Evolutionary conservation across 106 monocot genomes (phyloP).

Genomic region (Dioscorea dumetorum): DNA sequence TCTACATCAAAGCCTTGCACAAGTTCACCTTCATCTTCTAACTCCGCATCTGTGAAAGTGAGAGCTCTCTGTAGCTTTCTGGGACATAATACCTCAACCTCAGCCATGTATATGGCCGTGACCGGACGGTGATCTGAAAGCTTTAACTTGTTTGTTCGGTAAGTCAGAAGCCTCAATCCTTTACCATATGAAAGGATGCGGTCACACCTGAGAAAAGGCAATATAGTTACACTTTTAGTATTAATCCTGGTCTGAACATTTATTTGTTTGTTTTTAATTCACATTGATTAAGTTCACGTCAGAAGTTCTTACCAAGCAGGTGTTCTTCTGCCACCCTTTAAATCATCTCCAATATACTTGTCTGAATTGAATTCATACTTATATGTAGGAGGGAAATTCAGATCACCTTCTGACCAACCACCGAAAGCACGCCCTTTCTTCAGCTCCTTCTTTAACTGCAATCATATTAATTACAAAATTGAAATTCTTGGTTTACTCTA

Average conservation of each 20-base stretch:
- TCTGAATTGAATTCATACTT: slow-evolving; percentile 39
- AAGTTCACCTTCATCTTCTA: slow-evolving; percentile 23
- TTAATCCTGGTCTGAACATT: too few species aligned
- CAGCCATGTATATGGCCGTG: slow-evolving; percentile 39
- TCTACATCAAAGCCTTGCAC: slow-evolving; percentile 3
- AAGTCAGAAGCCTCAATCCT: slow-evolving; percentile 39
- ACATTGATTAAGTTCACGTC: not conserved
- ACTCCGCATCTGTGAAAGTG: slow-evolving; percentile 56
- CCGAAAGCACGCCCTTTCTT: slow-evolving; percentile 34
- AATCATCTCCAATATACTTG: slow-evolving; percentile 23
- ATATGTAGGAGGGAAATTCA: slow-evolving; percentile 46
- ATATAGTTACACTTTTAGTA: too few species aligned
- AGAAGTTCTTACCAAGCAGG: slow-evolving; percentile 39
- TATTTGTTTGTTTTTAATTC: too few species aligned
- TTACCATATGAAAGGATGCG: slow-evolving; percentile 62
- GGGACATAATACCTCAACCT: slow-evolving; percentile 57
- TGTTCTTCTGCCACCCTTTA: slow-evolving; percentile 32
- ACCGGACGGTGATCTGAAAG: slow-evolving; percentile 72
- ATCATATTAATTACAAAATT: not conserved
- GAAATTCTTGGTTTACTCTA: not conserved
- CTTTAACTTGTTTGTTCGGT: slow-evolving; percentile 42
- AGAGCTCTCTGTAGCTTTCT: slow-evolving; percentile 67
- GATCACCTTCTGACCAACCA: slow-evolving; percentile 45
- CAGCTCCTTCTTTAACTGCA: slow-evolving; percentile 28
- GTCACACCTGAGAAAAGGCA: slow-evolving; percentile 48